Evolutionary conservation across 2,329 filamentous ascomycete genomes (phyloP), one percentile per base, ranked within the genome.

Genomic region (Curvularia hawaiiensis): DNA sequence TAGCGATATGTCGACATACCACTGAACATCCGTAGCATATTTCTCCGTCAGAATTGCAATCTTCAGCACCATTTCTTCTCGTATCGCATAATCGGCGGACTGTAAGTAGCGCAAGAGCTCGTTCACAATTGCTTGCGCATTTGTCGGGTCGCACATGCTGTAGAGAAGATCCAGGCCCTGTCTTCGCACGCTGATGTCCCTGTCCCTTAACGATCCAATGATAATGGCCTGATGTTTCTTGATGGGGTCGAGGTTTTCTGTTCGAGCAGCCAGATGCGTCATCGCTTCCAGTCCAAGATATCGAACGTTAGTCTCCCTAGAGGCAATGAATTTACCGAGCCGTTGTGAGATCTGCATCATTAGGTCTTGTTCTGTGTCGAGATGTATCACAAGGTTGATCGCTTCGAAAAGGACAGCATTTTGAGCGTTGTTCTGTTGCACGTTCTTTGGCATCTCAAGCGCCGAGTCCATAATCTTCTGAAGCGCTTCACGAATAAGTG

Each of bases 21-120:
- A 99, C 79, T 98, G 94, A 20, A 97, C 91, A 71, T 99, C 95
- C 0, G 93, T 97, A 24, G 95, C 95, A 75, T 99, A 99, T 75
- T 98, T 98, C 75, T 99, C 95, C 0, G 96, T 98, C 63, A 99
- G 78, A 71, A 99, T 99, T 51, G 95, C 95, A 77, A 99, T 97
- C 80, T 99, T 99, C 62, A 99, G 83, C 4, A 98, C 95, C 95
- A 99, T 99, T 77, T 99, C 95, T 79, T 99, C 96, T 62, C 96
- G 88, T 69, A 99, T 97, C 5, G 94, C 94, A 76, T 97, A 99
- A 77, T 99, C 95, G 47, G 95, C 95, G 54, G 92, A 97, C 72
- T 97, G 94, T 9, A 99, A 85, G 76, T 97, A 98, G 66, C 94
- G 91, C 52, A 99, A 80, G 50, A 99, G 87, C 79, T 99, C 95